Evolutionary conservation across 1,284 basidiomycete species (phyloP), one percentile per base, ranked within the genome.

Genomic region (Ganoderma sinense): DNA sequence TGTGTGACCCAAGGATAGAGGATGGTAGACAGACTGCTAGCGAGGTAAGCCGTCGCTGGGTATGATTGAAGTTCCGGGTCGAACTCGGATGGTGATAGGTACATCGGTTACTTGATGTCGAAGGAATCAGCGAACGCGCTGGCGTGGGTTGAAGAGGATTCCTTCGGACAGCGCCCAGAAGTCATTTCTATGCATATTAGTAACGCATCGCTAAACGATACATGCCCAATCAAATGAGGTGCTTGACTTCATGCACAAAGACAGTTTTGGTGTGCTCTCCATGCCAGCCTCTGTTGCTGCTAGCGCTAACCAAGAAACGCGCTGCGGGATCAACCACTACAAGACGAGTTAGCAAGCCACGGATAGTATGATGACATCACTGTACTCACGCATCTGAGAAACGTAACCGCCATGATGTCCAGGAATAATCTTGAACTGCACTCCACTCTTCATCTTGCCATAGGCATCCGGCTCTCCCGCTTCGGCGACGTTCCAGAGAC

Each of bases 321-420:
- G 89, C 92, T 2, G 91, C 92, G 40, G 93, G 88, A 83, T 99
- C 97, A 61, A 99, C 86, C 71, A 97, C 97, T 98, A 77, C 62
- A 59, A 71, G 65, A 59, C 69, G 65, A 65, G 67, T 70, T 36
- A 66, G 36, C 10, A 31, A 64, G 51, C 39, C 60, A 13, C 16
- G n/a, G 18, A 4, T 2, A 11, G 4, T 13, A 26, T 13, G 31
- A 45, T 61, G 14, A 5, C 23, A 29, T 0, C 39, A 39, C 7
- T 23, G 2, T 5, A 75, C 78, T 48, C 71, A 97, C 96, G 80
- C 89, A 98, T 94, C 75, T 94, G 92, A 5, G 96, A 97, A 20
- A 98, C 89, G 70, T 92, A 94, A 1, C 96, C 97, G 39, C 97
- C 97, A 81, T 98, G 96, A 82, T 99, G 97, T 0, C 97, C 97